Base-by-base conservation (phyloP, 495 filamentous ascomycete genomes). In the Paragyromitra xinjiangensis region DNA sequence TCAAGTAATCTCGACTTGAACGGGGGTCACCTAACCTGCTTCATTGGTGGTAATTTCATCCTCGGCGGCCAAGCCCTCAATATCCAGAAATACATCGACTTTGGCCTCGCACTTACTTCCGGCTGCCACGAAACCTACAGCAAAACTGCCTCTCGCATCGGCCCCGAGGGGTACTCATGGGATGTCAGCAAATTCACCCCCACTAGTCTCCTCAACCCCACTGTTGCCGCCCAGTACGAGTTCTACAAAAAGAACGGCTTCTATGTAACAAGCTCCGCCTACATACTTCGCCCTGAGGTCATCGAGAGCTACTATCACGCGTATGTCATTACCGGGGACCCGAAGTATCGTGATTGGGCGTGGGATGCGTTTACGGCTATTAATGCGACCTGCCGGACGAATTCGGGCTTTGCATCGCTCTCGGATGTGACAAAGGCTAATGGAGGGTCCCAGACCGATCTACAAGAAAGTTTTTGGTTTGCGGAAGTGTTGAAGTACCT, bases 251-350 rank as follows among this genome's bases (percentile, higher is more conserved):
- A 83, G 11, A 85, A 89, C 8, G 94, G 94, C 0, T 97, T 92
- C 86, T 97, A 91, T 83, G 90, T 94, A 82, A 87, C 81, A n/a
- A 85, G 83, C 34, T 82, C 83, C 0, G 64, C 78, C 16, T 97
- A 97, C 81, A 85, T 91, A 0, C 87, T 97, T 48, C 88, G 94
- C 0, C 94, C 94, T 1, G 94, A 97, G 82, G 92, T 94, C 1
- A 87, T 97, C 22, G 94, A 97, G 84, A 92, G 90, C 75, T 92
- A 91, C 83, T 97, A 97, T 87, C 95, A 97, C 80, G 93, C 93
- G 0, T 95, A 92, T 83, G 88, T 92, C 16, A 86, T 91, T 8
- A 97, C 94, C 2, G 91, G 91, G 16, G 87, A 94, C 61, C 51
- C 78, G 37, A 88, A 90, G 84, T 95, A 94, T 81, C 90, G 90